phyloP scores from a whole-genome alignment of 768 basidiomycete species.

The Termitomyces titanicus region DNA sequence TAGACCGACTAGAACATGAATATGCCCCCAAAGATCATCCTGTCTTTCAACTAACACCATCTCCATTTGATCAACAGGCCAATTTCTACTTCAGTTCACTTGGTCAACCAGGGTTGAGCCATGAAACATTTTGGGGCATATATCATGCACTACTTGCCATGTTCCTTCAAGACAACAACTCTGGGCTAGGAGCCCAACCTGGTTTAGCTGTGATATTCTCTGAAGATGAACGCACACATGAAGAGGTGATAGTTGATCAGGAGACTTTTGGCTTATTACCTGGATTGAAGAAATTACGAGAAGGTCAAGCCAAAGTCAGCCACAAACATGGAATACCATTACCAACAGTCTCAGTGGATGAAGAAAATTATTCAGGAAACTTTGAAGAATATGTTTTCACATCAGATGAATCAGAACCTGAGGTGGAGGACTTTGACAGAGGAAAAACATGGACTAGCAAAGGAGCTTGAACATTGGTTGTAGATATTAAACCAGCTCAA shows the following conservation, averaged over 20 bases:
- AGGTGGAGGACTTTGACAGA: neutral
- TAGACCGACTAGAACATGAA: slow-evolving; percentile 17
- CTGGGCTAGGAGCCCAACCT: neutral
- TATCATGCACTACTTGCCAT: neutral
- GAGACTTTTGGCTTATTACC: neutral
- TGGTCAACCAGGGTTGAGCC: slow-evolving; percentile 1
- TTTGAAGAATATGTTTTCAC: neutral
- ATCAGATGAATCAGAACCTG: neutral
- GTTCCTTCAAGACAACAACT: neutral
- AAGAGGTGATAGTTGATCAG: neutral
- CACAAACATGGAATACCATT: neutral
- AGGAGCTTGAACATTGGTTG: too few species aligned
- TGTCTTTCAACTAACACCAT: slow-evolving; percentile 32
- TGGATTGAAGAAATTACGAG: neutral
- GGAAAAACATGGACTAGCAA: neutral
- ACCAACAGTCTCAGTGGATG: neutral
- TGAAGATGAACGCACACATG: neutral
- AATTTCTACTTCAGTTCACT: slow-evolving; percentile 16
- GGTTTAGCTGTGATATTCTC: neutral
- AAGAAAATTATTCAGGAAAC: neutral
- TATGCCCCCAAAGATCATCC: slow-evolving; percentile 30
- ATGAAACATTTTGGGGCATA: neutral
- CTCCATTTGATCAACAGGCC: slow-evolving; percentile 20
- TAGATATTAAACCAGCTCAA: too few species aligned
- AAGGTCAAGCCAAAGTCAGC: neutral